Evolutionary conservation across 371 early-diverging fungal genomes (phyloP).

Genomic region (Nematocida homosporus): DNA sequence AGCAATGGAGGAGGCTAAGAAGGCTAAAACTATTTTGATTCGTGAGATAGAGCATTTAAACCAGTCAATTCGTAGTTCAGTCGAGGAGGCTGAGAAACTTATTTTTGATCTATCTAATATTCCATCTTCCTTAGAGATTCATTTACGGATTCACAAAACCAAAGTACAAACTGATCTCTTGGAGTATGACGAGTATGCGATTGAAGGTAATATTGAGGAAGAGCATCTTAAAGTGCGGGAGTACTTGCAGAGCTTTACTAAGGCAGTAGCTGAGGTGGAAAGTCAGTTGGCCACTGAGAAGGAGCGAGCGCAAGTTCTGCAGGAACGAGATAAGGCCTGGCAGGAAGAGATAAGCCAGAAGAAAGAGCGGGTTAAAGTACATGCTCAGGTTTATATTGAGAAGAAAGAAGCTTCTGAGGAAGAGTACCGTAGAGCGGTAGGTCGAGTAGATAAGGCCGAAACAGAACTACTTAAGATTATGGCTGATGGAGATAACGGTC

Average conservation of each 20-base stretch:
- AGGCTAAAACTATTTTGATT: constrained; percentile 59
- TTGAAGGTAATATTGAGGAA: constrained; percentile 40
- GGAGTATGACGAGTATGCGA: constrained; percentile 40
- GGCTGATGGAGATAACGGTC: constrained; percentile 60
- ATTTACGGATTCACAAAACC: constrained; percentile 45
- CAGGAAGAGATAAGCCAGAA: constrained; percentile 35
- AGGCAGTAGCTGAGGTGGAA: constrained; percentile 34
- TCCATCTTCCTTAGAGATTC: constrained; percentile 17
- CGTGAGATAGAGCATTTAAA: constrained; percentile 53
- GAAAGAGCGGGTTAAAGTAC: constrained; percentile 48
- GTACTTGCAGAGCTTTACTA: constrained; percentile 20
- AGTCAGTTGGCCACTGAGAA: constrained; percentile 50
- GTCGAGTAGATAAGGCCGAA: constrained; percentile 66
- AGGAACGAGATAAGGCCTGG: constrained; percentile 17
- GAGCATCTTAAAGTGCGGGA: constrained; percentile 39
- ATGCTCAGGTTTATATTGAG: constrained; percentile 65
- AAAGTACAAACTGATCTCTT: constrained; percentile 22
- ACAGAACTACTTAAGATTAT: constrained; percentile 66
- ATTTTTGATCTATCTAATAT: constrained; percentile 56
- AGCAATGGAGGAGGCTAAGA: constrained; percentile 63
- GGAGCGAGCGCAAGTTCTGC: constrained; percentile 15
- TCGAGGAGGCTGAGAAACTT: constrained; percentile 60
- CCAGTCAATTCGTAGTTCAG: constrained; percentile 19
- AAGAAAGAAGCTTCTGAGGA: constrained; percentile 67
- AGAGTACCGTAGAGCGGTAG: constrained; percentile 60